Evolutionary conservation across 208 protist species (phyloP).

Genomic region (Herpetomonas tarakana): DNA sequence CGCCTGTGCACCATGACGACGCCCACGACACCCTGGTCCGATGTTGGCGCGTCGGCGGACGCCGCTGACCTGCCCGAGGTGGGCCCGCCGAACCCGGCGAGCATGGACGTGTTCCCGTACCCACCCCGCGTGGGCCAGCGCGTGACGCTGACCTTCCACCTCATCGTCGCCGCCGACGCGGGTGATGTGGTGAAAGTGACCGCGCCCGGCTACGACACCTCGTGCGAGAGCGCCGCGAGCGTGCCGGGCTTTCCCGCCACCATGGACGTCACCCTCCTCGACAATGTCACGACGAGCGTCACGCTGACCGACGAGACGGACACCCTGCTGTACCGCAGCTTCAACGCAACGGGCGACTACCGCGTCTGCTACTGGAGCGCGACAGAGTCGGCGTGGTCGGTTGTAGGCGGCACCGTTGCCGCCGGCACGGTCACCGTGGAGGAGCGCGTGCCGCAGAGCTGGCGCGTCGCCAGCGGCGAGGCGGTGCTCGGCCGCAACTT

Average conservation of each 20-base stretch:
- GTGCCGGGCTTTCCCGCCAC: constrained; percentile 31
- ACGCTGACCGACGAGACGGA: constrained; percentile 69
- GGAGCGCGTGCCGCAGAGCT: constrained; percentile 37
- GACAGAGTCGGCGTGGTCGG: constrained; percentile 50
- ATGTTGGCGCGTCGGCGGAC: constrained; percentile 50
- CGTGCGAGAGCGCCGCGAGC: constrained; percentile 45
- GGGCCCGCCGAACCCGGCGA: constrained; percentile 47
- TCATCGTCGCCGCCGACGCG: constrained; percentile 34
- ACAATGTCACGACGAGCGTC: constrained; percentile 34
- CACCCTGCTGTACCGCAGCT: constrained; percentile 70
- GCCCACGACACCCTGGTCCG: constrained; percentile 40
- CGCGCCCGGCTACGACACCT: constrained; percentile 10
- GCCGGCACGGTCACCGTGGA: constrained; percentile 45
- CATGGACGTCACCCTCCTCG: constrained; percentile 41
- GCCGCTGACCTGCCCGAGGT: constrained; percentile 30
- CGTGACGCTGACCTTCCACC: constrained; percentile 78
- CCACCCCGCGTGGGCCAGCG: constrained; percentile 84
- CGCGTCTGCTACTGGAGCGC: constrained; percentile 85
- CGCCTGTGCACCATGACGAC: constrained; percentile 56
- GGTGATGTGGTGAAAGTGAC: constrained; percentile 64
- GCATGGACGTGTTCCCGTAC: constrained; percentile 53
- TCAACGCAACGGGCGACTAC: constrained; percentile 53
- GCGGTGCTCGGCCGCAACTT: constrained; percentile 49
- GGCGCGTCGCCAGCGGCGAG: constrained; percentile 25
- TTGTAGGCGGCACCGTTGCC: constrained; percentile 62